Evolutionary conservation across 495 filamentous ascomycete genomes (phyloP).

Genomic region (Penicillium salamii): DNA sequence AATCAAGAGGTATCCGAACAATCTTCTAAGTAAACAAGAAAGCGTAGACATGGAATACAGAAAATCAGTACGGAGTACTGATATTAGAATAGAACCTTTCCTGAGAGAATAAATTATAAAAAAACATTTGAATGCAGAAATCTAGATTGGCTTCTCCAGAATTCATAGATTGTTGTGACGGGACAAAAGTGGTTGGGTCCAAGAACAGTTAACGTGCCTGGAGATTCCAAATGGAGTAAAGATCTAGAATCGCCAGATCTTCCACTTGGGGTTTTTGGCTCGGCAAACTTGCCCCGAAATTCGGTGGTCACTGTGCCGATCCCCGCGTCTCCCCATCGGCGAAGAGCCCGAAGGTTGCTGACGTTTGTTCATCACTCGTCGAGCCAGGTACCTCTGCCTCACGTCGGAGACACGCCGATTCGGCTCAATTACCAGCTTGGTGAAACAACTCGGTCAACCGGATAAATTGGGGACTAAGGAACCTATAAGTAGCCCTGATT

Average conservation of each 20-base stretch:
- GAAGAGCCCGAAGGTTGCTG: slow-evolving; percentile 8
- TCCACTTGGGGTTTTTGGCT: slow-evolving; percentile 1
- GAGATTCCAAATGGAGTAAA: background rate
- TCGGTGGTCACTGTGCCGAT: slow-evolving; percentile 5
- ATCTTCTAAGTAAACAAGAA: too few species aligned
- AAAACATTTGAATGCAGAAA: too few species aligned
- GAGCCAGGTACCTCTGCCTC: slow-evolving; percentile 7
- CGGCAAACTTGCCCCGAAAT: slow-evolving; percentile 13
- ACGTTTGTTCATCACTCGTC: slow-evolving; percentile 11
- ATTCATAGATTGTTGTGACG: too few species aligned
- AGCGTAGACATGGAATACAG: too few species aligned
- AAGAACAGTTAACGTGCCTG: background rate
- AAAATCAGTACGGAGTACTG: too few species aligned
- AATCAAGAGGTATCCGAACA: too few species aligned
- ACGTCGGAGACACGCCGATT: slow-evolving; percentile 3
- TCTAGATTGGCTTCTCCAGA: too few species aligned
- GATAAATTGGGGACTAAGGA: background rate
- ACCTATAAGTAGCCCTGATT: slow-evolving; percentile 1
- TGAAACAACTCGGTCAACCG: background rate
- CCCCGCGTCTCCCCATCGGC: slow-evolving; percentile 6
- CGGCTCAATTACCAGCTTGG: background rate
- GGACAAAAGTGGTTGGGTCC: too few species aligned
- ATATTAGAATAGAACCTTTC: too few species aligned
- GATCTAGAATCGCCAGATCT: slow-evolving; percentile 2
- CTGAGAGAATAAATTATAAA: too few species aligned